Percentiles rank a stretch among this genome's conserved stretches.
Conservation (phyloP, 1,139 yeast genomes). For the Magnusiomyces ingens region DNA sequence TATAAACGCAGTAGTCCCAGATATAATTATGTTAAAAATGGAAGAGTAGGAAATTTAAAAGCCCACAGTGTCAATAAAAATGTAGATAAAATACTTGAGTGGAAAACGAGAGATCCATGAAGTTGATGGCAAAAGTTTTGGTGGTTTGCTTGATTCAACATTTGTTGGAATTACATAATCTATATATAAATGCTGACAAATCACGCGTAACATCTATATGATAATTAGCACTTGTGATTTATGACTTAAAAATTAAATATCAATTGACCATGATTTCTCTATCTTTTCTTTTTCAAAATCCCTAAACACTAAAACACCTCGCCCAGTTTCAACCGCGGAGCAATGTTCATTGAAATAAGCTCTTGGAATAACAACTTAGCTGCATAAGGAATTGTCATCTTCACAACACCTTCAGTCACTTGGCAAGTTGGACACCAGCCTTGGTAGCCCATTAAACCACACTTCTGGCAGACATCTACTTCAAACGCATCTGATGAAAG, state of each 20-base stretch:
- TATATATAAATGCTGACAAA: neutral
- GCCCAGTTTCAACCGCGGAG: constrained; percentile 85
- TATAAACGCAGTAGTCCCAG: too few species aligned
- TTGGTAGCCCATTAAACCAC: constrained; percentile 98
- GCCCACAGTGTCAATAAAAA: neutral
- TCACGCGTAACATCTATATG: neutral
- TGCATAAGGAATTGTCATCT: constrained; percentile 97
- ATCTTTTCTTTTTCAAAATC: neutral
- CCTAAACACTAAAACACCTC: constrained; percentile 58
- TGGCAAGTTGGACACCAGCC: constrained; percentile 97
- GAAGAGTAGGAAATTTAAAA: neutral
- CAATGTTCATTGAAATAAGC: constrained; percentile 92
- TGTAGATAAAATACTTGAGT: neutral
- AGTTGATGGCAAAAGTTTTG: neutral
- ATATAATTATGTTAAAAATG: too few species aligned
- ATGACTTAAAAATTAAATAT: too few species aligned
- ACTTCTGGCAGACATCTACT: constrained; percentile 86
- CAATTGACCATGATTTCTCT: neutral
- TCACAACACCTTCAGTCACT: constrained; percentile 75
- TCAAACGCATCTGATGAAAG: constrained; percentile 96
- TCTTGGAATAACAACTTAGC: constrained; percentile 95
- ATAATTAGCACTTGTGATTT: too few species aligned
- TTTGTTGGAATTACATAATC: too few species aligned
- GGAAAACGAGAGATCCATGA: neutral
- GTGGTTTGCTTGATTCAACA: too few species aligned